phyloP scores from a whole-genome alignment of 2,329 filamentous ascomycete genomes.

The Calonectria montana region DNA sequence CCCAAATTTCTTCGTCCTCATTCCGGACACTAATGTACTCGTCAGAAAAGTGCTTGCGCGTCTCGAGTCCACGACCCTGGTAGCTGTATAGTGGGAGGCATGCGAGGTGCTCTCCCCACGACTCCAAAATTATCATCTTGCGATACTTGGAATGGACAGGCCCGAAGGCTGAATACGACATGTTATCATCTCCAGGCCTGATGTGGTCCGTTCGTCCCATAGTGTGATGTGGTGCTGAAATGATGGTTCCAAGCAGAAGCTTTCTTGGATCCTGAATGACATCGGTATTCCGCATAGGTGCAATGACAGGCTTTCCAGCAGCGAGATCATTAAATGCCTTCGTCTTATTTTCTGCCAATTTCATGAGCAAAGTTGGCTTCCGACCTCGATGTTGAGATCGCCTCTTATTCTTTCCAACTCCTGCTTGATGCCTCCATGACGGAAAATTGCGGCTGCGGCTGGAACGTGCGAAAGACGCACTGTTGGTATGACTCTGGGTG shows the following conservation, averaged over 20 bases:
- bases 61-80: constrained; percentile 28
- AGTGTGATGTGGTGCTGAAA: constrained; percentile 33
- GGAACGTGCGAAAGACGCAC: background rate
- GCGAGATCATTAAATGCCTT: background rate
- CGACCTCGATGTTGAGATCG: background rate
- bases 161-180: constrained; percentile 25
- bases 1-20: background rate
- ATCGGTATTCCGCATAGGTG: constrained; percentile 25
- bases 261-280: background rate
- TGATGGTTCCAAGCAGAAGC: constrained; percentile 29
- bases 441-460: background rate
- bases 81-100: constrained; percentile 38
- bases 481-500: background rate
- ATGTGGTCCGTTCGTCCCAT: constrained; percentile 20
- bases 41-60: constrained; percentile 3
- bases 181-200: constrained; percentile 5
- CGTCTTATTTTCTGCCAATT: background rate
- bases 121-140: constrained; percentile 36
- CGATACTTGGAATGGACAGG: constrained; percentile 38
- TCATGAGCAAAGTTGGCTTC: background rate
- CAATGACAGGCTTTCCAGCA: constrained; percentile 15
- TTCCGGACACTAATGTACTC: constrained; percentile 38
- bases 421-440: background rate
- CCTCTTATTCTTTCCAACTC: background rate
- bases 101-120: constrained; percentile 30